A percentile compares a stretch with the other conserved stretches of the same genome.
phyloP scores from a whole-genome alignment of 75 land plant species.

The Ceratopteris richardii region DNA sequence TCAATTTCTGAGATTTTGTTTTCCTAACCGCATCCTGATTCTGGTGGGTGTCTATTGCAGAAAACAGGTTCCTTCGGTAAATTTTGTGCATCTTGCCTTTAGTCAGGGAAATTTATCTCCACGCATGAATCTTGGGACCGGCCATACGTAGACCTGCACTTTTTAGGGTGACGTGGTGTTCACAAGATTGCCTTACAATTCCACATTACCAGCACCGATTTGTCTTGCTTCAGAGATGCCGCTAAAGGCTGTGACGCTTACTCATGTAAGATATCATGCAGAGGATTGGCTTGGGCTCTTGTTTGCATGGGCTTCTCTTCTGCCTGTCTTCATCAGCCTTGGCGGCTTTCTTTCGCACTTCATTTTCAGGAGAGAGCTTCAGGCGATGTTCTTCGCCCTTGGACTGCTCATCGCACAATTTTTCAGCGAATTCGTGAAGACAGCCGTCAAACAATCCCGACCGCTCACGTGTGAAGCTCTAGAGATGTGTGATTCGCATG shows the following conservation, averaged over 20 bases:
- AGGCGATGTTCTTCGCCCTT: slow-evolving; percentile 67
- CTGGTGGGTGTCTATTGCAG: too few relatives aligned
- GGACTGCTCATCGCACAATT: slow-evolving; percentile 75
- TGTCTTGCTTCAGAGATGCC: neutral
- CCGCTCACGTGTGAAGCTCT: slow-evolving; percentile 70
- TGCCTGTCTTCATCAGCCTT: slow-evolving; percentile 88
- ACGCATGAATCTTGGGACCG: too few relatives aligned
- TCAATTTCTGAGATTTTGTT: too few relatives aligned
- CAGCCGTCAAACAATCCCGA: slow-evolving; percentile 68
- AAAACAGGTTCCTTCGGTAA: too few relatives aligned
- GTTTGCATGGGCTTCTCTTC: slow-evolving; percentile 90
- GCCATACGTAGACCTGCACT: too few relatives aligned
- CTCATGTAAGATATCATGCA: slow-evolving; percentile 74
- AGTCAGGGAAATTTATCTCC: too few relatives aligned
- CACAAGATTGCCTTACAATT: too few relatives aligned
- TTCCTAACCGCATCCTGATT: too few relatives aligned
- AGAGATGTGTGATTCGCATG: slow-evolving; percentile 94
- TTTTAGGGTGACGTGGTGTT: too few relatives aligned
- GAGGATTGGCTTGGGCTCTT: slow-evolving; percentile 84
- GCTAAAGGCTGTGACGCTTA: slow-evolving; percentile 78
- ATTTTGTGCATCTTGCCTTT: too few relatives aligned
- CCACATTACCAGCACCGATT: too few relatives aligned
- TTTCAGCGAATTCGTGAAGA: slow-evolving; percentile 75
- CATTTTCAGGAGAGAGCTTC: slow-evolving; percentile 93
- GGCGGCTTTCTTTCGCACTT: slow-evolving; percentile 93